phyloP scores from a whole-genome alignment of 805 yeast species.

The Cyberlindnera bimundalis region DNA sequence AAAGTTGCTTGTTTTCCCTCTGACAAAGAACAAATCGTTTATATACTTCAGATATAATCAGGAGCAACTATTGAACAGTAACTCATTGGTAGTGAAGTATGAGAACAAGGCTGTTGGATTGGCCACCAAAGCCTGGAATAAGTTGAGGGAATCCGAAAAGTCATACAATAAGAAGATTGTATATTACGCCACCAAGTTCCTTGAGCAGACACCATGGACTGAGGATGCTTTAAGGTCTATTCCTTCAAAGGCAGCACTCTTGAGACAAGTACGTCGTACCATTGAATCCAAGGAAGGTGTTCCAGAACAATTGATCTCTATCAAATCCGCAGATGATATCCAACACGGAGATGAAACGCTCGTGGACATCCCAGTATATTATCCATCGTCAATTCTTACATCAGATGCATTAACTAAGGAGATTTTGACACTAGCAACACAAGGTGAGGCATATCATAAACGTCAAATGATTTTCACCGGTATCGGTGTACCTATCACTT shows the following conservation, averaged over 20 bases:
- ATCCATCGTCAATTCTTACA: slow-evolving; percentile 40
- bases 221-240: slow-evolving; percentile 73
- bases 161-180: slow-evolving; percentile 60
- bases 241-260: slow-evolving; percentile 63
- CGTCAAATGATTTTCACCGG: slow-evolving; percentile 52
- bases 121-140: slow-evolving; percentile 61
- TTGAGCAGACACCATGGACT: slow-evolving; percentile 71
- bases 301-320: background rate
- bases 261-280: slow-evolving; percentile 31
- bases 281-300: background rate
- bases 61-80: slow-evolving; percentile 29
- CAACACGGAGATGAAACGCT: slow-evolving; percentile 18
- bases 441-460: slow-evolving; percentile 49
- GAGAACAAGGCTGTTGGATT: slow-evolving; percentile 46
- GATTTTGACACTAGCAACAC: slow-evolving; percentile 39
- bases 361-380: slow-evolving; percentile 43
- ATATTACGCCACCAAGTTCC: slow-evolving; percentile 43
- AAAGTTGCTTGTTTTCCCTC: slow-evolving; percentile 67
- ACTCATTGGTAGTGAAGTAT: slow-evolving; percentile 33
- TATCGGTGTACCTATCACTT: slow-evolving; percentile 66
- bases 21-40: slow-evolving; percentile 58
- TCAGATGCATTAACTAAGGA: slow-evolving; percentile 33
- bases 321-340: slow-evolving; percentile 11
- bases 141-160: slow-evolving; percentile 51
- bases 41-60: slow-evolving; percentile 63